Evolutionary conservation across 2,329 filamentous ascomycete genomes (phyloP), one percentile per base, ranked within the genome.

Genomic region (Zymoseptoria brevis): DNA sequence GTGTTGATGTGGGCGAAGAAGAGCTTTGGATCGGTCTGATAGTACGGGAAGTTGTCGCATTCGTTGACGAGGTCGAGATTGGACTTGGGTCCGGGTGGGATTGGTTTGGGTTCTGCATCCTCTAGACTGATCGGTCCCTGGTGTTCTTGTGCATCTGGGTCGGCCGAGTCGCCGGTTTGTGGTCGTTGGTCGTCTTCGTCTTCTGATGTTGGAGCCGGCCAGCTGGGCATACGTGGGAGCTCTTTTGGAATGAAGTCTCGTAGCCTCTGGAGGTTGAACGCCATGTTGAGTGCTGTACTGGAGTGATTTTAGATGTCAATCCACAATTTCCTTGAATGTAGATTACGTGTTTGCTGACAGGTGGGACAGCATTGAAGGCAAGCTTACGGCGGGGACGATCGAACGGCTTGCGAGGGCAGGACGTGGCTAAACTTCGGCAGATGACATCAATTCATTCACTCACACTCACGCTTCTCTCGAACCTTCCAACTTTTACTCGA

Each of bases 1-100:
- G 79, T 69, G 55, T 71, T 69, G 60, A 73, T 65, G 59, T 73
- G 71, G 8, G 71, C 67, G 51, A 80, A 75, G 72, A 87, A 84
- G 55, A 77, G 76, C 59, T 80, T 72, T 8, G 83, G 80, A 64
- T 86, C 77, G 57, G 78, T 79, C 58, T 87, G 80, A 58, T 82
- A 80, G 75, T 95, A 90, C 1, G 91, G 91, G 69, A 96, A 96
- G 69, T 75, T 80, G 71, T 85, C 82, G 74, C 81, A 83, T 72
- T 84, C 80, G 56, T 78, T 74, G 53, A 84, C 72, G 24, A 85
- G 74, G 55, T 83, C 80, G 54, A 84, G 74, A 63, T 83, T 80
- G 24, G 78, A 77, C 61, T 72, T 73, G 2, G 72, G 72, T 4
- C 69, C 68, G 7, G 64, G 54, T 2, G 61, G 50, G 19, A 72